Conservation (phyloP, 2,329 filamentous ascomycete genomes). For the Immersiporthe knoxdaviesiana region DNA sequence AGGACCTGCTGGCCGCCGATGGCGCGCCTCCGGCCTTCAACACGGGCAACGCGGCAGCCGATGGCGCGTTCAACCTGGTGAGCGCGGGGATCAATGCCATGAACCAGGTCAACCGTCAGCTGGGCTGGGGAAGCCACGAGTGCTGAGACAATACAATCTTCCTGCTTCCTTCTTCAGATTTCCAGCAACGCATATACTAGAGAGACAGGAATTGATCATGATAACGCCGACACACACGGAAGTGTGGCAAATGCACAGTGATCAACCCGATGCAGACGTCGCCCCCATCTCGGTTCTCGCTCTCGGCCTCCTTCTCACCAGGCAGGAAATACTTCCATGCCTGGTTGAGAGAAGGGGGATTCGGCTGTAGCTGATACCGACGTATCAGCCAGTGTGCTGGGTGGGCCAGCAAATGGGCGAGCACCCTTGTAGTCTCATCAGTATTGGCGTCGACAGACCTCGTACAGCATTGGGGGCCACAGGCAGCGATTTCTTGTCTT, state of each 20-base stretch:
- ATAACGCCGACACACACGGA: no score
- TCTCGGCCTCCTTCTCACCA: background rate
- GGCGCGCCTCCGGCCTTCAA: conserved; percentile 43
- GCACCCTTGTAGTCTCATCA: background rate
- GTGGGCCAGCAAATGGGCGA: background rate
- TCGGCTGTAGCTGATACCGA: background rate
- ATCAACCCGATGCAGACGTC: background rate
- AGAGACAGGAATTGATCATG: no score
- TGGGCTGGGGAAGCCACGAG: conserved; percentile 54
- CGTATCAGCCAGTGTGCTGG: background rate
- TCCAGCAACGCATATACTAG: no score
- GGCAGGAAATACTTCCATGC: background rate
- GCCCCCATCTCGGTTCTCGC: background rate
- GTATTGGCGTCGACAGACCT: background rate
- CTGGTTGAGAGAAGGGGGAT: background rate
- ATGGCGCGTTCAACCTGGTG: conserved; percentile 47
- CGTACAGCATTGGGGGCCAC: background rate
- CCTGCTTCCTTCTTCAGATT: no score
- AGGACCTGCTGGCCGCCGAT: conserved; percentile 54
- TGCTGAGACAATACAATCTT: background rate
- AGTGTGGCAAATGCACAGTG: background rate
- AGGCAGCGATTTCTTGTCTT: background rate
- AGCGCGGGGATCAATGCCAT: conserved; percentile 55
- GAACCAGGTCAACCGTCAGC: conserved; percentile 55
- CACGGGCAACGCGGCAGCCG: conserved; percentile 45